Evolutionary conservation across 495 filamentous ascomycete genomes (phyloP).

Genomic region (Halenospora varia): DNA sequence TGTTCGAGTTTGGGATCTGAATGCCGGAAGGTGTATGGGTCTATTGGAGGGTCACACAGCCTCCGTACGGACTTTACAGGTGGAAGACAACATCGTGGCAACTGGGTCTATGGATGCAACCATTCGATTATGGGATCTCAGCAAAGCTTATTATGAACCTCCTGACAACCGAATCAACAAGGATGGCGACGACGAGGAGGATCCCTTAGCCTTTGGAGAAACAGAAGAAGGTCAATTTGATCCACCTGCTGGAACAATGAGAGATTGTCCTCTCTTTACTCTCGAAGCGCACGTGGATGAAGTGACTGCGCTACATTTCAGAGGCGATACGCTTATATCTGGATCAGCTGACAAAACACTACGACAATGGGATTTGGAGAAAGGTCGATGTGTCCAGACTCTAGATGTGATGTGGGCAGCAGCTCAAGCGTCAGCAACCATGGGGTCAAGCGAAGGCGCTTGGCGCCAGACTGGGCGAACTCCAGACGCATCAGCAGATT

Average conservation of each 20-base stretch:
- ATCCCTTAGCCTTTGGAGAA: constrained; percentile 56
- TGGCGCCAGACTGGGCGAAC: constrained; percentile 54
- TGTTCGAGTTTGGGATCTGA: constrained; percentile 96
- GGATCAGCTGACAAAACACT: constrained; percentile 96
- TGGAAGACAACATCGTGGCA: constrained; percentile 92
- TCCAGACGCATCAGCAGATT: constrained; percentile 73
- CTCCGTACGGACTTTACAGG: constrained; percentile 87
- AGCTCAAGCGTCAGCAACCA: constrained; percentile 75
- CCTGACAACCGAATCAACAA: constrained; percentile 62
- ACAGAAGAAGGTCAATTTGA: constrained; percentile 56
- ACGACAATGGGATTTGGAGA: constrained; percentile 94
- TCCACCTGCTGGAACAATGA: constrained; percentile 67
- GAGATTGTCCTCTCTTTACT: constrained; percentile 82
- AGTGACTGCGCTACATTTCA: constrained; percentile 90
- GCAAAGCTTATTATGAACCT: constrained; percentile 53
- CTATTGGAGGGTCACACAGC: constrained; percentile 90
- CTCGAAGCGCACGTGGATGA: constrained; percentile 90
- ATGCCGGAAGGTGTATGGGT: constrained; percentile 85
- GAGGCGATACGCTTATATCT: constrained; percentile 83
- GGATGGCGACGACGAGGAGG: constrained; percentile 57
- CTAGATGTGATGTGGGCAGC: constrained; percentile 99
- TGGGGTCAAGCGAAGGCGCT: constrained; percentile 47
- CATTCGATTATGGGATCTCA: constrained; percentile 90
- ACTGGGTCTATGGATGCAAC: constrained; percentile 96
- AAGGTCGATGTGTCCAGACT: constrained; percentile 94